A percentile compares a stretch with the other conserved stretches of the same genome.
These are phyloP conservation scores for Psilocybe cyanescens DNA, from an alignment of 768 basidiomycete species.

Conservation along the genomic window DNA sequence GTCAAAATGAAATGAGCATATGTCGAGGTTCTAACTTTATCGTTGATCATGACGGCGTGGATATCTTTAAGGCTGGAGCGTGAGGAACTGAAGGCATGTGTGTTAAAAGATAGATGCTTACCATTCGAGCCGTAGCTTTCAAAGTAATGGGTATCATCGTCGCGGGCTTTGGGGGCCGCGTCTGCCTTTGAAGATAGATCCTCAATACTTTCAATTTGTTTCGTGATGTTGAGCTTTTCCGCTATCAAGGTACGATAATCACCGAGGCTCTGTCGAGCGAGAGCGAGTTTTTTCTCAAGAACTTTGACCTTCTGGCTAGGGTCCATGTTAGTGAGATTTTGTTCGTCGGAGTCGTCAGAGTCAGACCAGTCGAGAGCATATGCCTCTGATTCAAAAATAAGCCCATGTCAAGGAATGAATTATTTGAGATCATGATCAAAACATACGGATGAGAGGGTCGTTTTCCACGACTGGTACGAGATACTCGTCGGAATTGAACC, in stretches of 20 bases:
- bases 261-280: conserved; percentile 59
- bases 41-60: conserved; percentile 96
- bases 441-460: conserved; percentile 88
- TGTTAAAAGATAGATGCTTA: conserved; percentile 29
- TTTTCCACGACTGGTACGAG: conserved; percentile 83
- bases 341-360: conserved; percentile 70
- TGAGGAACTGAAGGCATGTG: not conserved
- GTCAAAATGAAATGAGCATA: conserved; percentile 91
- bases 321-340: conserved; percentile 32
- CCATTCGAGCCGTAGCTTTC: conserved; percentile 89
- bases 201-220: conserved; percentile 44
- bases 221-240: conserved; percentile 51
- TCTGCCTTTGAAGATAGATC: conserved; percentile 30
- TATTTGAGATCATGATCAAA: conserved; percentile 11
- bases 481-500: conserved; percentile 78
- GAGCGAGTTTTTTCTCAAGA: conserved; percentile 65
- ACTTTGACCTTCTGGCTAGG: conserved; percentile 50
- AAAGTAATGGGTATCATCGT: conserved; percentile 96
- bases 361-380: conserved; percentile 78
- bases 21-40: conserved; percentile 90
- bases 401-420: not conserved
- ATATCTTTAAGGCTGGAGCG: conserved; percentile 61
- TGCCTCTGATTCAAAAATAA: conserved; percentile 47
- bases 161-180: conserved; percentile 43
- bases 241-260: conserved; percentile 66